phyloP scores from a whole-genome alignment of 2,329 filamentous ascomycete species.

The Lasiodiplodia sp. region DNA sequence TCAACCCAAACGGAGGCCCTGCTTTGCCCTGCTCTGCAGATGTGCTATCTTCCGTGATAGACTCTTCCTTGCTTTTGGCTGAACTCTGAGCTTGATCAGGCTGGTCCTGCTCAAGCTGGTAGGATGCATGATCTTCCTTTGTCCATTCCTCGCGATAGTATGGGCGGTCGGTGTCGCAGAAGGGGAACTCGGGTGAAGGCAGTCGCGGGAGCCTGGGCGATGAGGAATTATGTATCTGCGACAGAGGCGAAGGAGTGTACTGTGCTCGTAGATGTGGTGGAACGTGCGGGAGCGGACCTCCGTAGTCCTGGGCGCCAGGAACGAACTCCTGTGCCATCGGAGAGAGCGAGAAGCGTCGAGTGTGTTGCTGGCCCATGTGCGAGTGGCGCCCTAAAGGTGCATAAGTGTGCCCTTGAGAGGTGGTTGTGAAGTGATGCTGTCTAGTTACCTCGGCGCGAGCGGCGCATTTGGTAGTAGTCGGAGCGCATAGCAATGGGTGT shows the following conservation, averaged over 20 bases:
- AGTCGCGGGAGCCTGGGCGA: neutral
- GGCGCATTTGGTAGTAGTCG: neutral
- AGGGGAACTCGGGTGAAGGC: neutral
- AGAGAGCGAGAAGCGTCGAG: neutral
- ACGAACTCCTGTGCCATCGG: slow-evolving; percentile 6
- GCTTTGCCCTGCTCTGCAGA: neutral
- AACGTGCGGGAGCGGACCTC: neutral
- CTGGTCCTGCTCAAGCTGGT: neutral
- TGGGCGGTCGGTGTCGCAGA: neutral
- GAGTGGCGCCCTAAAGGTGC: neutral
- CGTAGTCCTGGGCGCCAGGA: neutral
- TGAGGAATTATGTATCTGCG: neutral
- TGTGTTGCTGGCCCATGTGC: neutral
- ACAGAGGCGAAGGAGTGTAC: neutral
- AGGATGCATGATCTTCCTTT: neutral
- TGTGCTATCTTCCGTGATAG: neutral
- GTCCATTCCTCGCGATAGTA: slow-evolving; percentile 12
- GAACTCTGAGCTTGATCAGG: neutral
- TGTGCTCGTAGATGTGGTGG: too few species aligned
- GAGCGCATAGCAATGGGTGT: neutral
- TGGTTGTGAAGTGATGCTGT: neutral
- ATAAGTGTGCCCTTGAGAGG: neutral
- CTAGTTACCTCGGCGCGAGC: neutral
- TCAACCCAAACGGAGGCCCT: neutral
- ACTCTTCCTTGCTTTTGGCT: neutral